Base-by-base conservation (phyloP, 345 rosid species). In the Salix exigua region DNA sequence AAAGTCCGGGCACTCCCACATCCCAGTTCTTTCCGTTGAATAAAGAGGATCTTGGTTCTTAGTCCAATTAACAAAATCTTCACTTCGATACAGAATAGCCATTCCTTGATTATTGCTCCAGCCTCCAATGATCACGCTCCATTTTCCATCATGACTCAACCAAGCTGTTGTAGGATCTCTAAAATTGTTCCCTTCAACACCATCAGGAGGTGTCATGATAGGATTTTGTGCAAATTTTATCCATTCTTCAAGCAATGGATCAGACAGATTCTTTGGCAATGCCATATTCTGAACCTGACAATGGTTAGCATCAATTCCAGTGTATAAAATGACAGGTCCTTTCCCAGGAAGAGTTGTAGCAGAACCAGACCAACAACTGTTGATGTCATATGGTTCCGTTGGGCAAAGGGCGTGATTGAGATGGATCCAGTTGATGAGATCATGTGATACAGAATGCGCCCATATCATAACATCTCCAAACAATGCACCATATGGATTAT, bases 1-100 rank as follows among this genome's bases (percentile, higher is more conserved):
- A 76, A 91, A 88, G 42, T 91, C 94, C 0, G 87, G 89, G 78
- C 92, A 89, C 71, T 92, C 97, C 94, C 88, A 90, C 91, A 92
- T 90, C 61, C 85, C 89, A 4, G 88, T 85, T 63, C 23, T 75
- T 5, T 33, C 60, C 1, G 77, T 66, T 28, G 82, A 71, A 73
- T 83, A 82, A 51, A 90, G 84, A 17, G 88, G 88, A 19, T 69
- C 68, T 17, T 75, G 75, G 64, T 38, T 71, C 70, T 73, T 79
- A 2, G 77, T 78, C 91, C 93, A 89, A 7, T 65, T 28, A 50
- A 73, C 9, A 76, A 90, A 91, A 79, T 89, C 92, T 31, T 81
- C 72, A 62, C 91, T 88, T 31, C 16, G 77, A 67, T 91, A 89
- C 17, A 88, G 70, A 68, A 89, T 31, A 0, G 88, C 88, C 58